Evolutionary conservation across 202 grass and related monocot species (phyloP), one percentile per base, ranked within the genome.

Genomic region (Schoenoplectus triqueter): DNA sequence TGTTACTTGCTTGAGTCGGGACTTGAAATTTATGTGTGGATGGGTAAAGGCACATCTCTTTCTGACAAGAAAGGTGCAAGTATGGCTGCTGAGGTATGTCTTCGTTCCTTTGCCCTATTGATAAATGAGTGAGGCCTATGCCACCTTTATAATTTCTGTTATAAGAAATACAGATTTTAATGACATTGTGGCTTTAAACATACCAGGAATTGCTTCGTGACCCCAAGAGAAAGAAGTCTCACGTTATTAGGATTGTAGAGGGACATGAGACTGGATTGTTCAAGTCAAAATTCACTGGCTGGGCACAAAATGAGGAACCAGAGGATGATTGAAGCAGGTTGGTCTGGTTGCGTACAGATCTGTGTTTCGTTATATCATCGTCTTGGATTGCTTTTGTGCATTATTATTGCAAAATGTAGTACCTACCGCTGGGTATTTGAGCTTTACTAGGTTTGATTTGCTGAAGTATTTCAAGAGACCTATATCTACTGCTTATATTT

Each of bases 251-350:
- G 77, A 64, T 99, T 73, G 88, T 91, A 10, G 93, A 99, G n/a
- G 93, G 96, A 68, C 87, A 87, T 2, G 96, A 99, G 82, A 94
- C 91, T 42, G 84, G 92, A 48, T 66, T 83, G 69, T 99, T 95
- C 84, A 95, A 95, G 78, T 90, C 93, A 82, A 94, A 92, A 78
- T 95, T 99, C 90, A 72, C 80, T 20, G 85, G 90, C 63, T 96
- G 93, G 96, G 82, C 87, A 72, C 87, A 60, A 42, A 54, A 6
- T 45, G 75, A 78, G 7, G 75, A 42, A 78, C 51, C 13, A 0
- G 74, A 78, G 74, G 52, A 79, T 17, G 55, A 79, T 79, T 79
- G 75, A 79, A 79, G 11, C 55, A n/a, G 22, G 52, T 61, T n/a
- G 52, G 46, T 60, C 6, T n/a, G 22, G 52, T 79, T 60, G 52